Evolutionary conservation across 352 stramenopile genomes (phyloP), one percentile per base, ranked within the genome.

Genomic region (Pythium aphanidermatum): DNA sequence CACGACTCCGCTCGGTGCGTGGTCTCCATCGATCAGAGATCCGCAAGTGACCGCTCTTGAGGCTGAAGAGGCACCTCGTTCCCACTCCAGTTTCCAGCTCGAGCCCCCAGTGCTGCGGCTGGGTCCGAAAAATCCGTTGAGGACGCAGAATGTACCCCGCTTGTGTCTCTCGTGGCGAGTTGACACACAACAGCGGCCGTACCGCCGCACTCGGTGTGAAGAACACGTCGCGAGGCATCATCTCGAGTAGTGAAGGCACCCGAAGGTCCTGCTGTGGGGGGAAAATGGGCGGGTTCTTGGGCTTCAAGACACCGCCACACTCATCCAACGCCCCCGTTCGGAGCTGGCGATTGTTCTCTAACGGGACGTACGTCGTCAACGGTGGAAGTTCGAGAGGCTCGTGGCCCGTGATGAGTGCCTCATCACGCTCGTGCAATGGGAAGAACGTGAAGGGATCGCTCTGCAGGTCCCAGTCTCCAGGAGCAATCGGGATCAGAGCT

Each of bases 331-430:
- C 74, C 28, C 76, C 72, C 13, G 46, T 43, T n/a, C 70, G 65
- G 11, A 83, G 44, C 24, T 37, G 21, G 2, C 73, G 68, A 28
- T 35, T 41, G 24, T 53, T 27, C 33, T 89, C 73, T 5, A 85
- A 48, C 1, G 74, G 62, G 1, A 88, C 55, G 32, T 90, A 83
- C 29, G 71, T 85, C 2, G 74, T 51, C 32, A 90, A 53, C 20
- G 74, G 58, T 2, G 79, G 76, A 25, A 82, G 46, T n/a, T 63
- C 48, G 1, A 89, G 39, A 0, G 55, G 56, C 5, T 80, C 64
- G 38, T 92, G 79, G 44, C 78, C 75, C 43, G 68, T 74, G 29
- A 86, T 49, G 27, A 86, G 68, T 30, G 74, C 74, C 49, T 91
- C 79, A 16, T 87, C 65, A 9, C 63, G 74, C 42, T 82, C 66